A percentile compares a stretch with the other conserved stretches of the same genome.
Conservation (phyloP, 2,329 filamentous ascomycete species). For the Colletotrichum sublineola region DNA sequence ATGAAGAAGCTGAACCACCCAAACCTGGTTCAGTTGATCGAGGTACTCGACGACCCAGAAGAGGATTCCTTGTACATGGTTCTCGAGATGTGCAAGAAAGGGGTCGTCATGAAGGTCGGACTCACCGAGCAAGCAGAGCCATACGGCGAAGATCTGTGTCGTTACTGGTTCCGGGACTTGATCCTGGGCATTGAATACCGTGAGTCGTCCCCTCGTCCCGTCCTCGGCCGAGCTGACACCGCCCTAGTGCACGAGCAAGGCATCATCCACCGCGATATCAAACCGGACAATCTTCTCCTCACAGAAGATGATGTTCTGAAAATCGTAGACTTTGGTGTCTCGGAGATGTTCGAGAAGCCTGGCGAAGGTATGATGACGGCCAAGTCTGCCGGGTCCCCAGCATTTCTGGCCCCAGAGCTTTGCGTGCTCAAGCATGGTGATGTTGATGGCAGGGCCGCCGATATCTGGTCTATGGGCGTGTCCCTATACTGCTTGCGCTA, state of each 20-base stretch:
- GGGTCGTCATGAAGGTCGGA: constrained; percentile 95
- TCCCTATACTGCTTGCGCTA: constrained; percentile 94
- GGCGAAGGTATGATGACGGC: constrained; percentile 85
- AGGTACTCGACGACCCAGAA: constrained; percentile 94
- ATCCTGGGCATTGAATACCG: constrained; percentile 94
- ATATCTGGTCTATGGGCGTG: constrained; percentile 99
- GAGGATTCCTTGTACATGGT: constrained; percentile 99
- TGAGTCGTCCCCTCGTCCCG: constrained; percentile 57
- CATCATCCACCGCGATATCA: constrained; percentile 96
- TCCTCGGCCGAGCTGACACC: constrained; percentile 26
- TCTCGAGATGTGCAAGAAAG: constrained; percentile 98
- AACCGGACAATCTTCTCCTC: constrained; percentile 94
- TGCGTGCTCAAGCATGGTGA: constrained; percentile 89
- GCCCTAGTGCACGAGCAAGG: constrained; percentile 87
- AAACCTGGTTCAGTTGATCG: constrained; percentile 92
- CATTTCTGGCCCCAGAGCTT: constrained; percentile 93
- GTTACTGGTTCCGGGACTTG: constrained; percentile 94
- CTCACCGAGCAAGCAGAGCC: constrained; percentile 86
- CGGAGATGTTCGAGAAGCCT: constrained; percentile 94
- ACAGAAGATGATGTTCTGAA: constrained; percentile 95
- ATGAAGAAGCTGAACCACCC: constrained; percentile 99
- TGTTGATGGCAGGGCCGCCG: constrained; percentile 88
- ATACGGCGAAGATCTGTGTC: constrained; percentile 84
- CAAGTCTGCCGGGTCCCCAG: constrained; percentile 94
- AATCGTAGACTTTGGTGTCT: constrained; percentile 98